Conservation (phyloP, 1,139 yeast species). For the Hyphopichia khmerensis region DNA sequence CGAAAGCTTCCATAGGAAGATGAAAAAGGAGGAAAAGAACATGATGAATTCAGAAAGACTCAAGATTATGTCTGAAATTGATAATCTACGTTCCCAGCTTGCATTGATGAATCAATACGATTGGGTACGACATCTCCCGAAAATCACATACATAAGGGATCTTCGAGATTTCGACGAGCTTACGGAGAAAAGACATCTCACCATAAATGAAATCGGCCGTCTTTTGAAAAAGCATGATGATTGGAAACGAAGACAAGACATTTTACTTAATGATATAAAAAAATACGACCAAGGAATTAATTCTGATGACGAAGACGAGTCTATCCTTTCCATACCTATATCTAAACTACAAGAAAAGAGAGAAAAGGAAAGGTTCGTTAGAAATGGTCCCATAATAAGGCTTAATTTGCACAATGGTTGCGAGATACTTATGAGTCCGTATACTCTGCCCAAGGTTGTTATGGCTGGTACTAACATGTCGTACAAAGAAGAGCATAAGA, state of each 20-base stretch:
- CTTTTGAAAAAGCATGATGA: constrained; percentile 48
- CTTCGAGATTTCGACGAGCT: constrained; percentile 48
- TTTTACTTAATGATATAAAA: constrained; percentile 25
- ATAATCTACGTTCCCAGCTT: constrained; percentile 44
- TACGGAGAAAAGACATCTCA: constrained; percentile 46
- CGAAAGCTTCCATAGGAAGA: constrained; percentile 52
- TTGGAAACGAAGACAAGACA: constrained; percentile 37
- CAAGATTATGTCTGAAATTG: constrained; percentile 51
- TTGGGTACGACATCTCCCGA: constrained; percentile 55
- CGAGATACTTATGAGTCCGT: constrained; percentile 29
- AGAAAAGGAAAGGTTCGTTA: constrained; percentile 15
- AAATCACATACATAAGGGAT: constrained; percentile 55
- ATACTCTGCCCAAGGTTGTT: constrained; percentile 25
- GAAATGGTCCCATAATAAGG: constrained; percentile 25
- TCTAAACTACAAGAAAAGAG: constrained; percentile 19
- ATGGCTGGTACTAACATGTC: not conserved
- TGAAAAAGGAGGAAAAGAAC: constrained; percentile 66
- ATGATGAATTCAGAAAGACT: constrained; percentile 60
- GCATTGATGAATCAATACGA: constrained; percentile 48
- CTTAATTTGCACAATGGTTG: constrained; percentile 29
- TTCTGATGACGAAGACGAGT: constrained; percentile 11
- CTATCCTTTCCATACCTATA: constrained; percentile 20
- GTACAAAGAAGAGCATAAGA: not conserved
- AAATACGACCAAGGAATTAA: constrained; percentile 9
- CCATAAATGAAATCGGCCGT: constrained; percentile 49